Evolutionary conservation across 768 basidiomycete species (phyloP).

Genomic region (Agaricus bisporus): DNA sequence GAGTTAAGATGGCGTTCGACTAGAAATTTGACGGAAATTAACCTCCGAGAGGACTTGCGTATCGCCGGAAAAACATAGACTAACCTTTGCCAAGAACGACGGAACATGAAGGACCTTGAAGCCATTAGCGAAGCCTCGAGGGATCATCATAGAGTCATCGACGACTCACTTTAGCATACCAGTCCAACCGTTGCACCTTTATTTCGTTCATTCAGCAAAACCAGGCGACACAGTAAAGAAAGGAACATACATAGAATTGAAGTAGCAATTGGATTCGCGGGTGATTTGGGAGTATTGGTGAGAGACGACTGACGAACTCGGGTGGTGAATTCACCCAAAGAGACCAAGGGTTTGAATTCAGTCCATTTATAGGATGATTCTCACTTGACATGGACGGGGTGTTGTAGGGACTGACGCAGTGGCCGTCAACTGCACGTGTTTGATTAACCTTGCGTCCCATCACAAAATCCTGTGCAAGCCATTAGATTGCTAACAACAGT

Average conservation of each 20-base stretch:
- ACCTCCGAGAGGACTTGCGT: background rate
- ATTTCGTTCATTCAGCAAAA: background rate
- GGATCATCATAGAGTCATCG: background rate
- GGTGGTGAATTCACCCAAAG: constrained; percentile 17
- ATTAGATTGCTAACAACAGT: constrained; percentile 2
- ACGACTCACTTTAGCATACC: constrained; percentile 10
- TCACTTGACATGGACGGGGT: background rate
- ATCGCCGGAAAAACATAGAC: background rate
- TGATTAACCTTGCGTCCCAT: constrained; percentile 8
- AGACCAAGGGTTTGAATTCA: constrained; percentile 17
- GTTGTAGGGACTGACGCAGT: background rate
- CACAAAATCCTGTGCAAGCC: constrained; percentile 2
- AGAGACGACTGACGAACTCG: constrained; percentile 15
- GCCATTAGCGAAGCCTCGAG: background rate
- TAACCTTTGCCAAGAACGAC: constrained; percentile 17
- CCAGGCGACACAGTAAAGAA: background rate
- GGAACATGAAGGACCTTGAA: constrained; percentile 17
- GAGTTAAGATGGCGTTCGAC: constrained; percentile 3
- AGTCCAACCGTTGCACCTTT: constrained; percentile 8
- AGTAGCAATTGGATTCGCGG: constrained; percentile 13
- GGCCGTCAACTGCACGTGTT: background rate
- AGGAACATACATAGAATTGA: constrained; percentile 16
- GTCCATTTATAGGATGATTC: background rate
- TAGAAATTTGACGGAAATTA: background rate
- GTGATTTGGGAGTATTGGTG: constrained; percentile 14